Evolutionary conservation across 2,329 filamentous ascomycete genomes (phyloP).

Genomic region (Ceratocystiopsis minuta): DNA sequence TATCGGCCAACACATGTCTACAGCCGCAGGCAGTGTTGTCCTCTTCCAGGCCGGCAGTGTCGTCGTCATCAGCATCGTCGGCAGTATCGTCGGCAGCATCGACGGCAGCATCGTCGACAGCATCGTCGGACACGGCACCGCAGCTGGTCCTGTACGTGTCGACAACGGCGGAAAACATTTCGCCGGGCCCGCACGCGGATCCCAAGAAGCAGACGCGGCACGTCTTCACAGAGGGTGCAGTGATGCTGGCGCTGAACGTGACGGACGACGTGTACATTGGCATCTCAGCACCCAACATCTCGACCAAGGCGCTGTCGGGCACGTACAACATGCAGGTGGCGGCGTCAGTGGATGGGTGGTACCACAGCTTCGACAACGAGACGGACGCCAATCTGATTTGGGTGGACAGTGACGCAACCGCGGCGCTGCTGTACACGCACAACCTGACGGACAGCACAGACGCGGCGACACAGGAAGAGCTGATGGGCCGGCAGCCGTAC

Average conservation of each 20-base stretch:
- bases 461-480: slow-evolving; percentile 29
- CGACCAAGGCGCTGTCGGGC: slow-evolving; percentile 37
- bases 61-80: slow-evolving; percentile 8
- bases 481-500: slow-evolving; percentile 45
- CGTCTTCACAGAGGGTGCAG: slow-evolving; percentile 50
- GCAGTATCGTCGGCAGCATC: slow-evolving; percentile 16
- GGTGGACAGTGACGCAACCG: slow-evolving; percentile 67
- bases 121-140: slow-evolving; percentile 18
- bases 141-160: slow-evolving; percentile 71
- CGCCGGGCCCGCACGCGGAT: slow-evolving; percentile 43
- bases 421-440: slow-evolving; percentile 62
- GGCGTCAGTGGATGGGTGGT: slow-evolving; percentile 62
- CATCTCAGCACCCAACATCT: slow-evolving; percentile 50
- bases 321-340: slow-evolving; percentile 68
- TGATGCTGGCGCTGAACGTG: slow-evolving; percentile 42
- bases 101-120: slow-evolving; percentile 15
- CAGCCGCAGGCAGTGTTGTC: slow-evolving; percentile 44
- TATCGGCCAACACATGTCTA: slow-evolving; percentile 73
- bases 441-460: slow-evolving; percentile 44
- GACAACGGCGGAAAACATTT: slow-evolving; percentile 39
- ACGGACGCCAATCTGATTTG: slow-evolving; percentile 45
- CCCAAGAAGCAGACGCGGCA: slow-evolving; percentile 24
- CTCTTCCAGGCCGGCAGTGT: slow-evolving; percentile 17
- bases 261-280: slow-evolving; percentile 57
- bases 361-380: slow-evolving; percentile 44